phyloP scores from a whole-genome alignment of 495 filamentous ascomycete genomes.

The Aspergillus bertholletiae region DNA sequence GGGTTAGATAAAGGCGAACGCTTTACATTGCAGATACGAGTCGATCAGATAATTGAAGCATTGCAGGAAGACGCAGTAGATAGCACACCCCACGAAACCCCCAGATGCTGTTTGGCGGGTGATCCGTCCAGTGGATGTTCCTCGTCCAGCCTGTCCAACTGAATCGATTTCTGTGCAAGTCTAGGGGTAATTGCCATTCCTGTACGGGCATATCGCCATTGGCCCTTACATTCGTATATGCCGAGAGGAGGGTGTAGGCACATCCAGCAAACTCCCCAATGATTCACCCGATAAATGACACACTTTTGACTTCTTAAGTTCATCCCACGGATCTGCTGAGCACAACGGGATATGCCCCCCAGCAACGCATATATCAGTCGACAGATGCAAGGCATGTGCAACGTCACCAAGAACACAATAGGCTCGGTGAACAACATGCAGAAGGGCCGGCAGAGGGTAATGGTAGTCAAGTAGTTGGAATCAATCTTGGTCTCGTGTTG shows the following conservation, averaged over 20 bases:
- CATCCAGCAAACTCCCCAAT: slow-evolving; percentile 35
- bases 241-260: slow-evolving; percentile 21
- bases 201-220: slow-evolving; percentile 34
- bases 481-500: slow-evolving; percentile 47
- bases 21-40: slow-evolving; percentile 64
- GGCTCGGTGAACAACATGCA: slow-evolving; percentile 47
- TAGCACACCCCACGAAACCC: slow-evolving; percentile 29
- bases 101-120: slow-evolving; percentile 35
- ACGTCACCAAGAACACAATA: slow-evolving; percentile 34
- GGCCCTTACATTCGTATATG: slow-evolving; percentile 25
- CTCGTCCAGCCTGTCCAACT: slow-evolving; percentile 37
- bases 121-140: slow-evolving; percentile 37
- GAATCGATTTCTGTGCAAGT: slow-evolving; percentile 21
- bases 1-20: background rate
- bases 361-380: slow-evolving; percentile 42
- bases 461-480: slow-evolving; percentile 33
- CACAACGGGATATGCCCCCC: slow-evolving; percentile 37
- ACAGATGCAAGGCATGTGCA: slow-evolving; percentile 47
- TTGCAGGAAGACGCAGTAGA: slow-evolving; percentile 37
- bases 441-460: slow-evolving; percentile 43
- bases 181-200: slow-evolving; percentile 38
- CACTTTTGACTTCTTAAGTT: slow-evolving; percentile 34
- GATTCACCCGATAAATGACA: slow-evolving; percentile 40
- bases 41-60: slow-evolving; percentile 42
- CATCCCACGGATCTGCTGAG: slow-evolving; percentile 34